A percentile compares a stretch with the other conserved stretches of the same genome.
phyloP scores from a whole-genome alignment of 805 yeast genomes.

The Candida caryicola region DNA sequence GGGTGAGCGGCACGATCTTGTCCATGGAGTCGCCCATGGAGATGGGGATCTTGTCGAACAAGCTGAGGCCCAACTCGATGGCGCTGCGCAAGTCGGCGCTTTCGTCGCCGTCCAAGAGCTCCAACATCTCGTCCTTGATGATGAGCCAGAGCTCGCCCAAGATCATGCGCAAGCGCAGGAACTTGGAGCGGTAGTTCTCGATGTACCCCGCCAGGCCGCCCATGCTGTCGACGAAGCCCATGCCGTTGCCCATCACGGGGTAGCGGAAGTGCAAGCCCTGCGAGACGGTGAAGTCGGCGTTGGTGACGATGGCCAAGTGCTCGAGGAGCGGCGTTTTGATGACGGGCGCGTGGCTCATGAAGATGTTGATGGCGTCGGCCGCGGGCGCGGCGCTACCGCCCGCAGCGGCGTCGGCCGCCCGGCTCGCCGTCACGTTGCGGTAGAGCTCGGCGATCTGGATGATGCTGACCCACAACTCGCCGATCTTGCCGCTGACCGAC shows the following conservation, averaged over 20 bases:
- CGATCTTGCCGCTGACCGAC: slow-evolving; percentile 32
- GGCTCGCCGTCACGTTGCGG: slow-evolving; percentile 12
- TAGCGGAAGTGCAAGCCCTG: slow-evolving; percentile 70
- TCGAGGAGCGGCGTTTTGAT: slow-evolving; percentile 66
- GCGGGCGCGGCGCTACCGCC: not conserved
- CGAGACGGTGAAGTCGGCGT: slow-evolving; percentile 71
- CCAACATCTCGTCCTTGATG: slow-evolving; percentile 51
- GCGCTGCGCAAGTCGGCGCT: slow-evolving; percentile 33
- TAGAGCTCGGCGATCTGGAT: slow-evolving; percentile 66
- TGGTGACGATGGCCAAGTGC: slow-evolving; percentile 61
- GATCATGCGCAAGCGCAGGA: slow-evolving; percentile 58
- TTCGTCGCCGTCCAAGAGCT: slow-evolving; percentile 38
- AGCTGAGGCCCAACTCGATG: slow-evolving; percentile 54
- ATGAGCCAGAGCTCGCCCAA: slow-evolving; percentile 63
- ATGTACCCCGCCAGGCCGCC: slow-evolving; percentile 35
- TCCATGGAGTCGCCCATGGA: slow-evolving; percentile 36
- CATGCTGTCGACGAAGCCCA: slow-evolving; percentile 56
- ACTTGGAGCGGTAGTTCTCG: slow-evolving; percentile 61
- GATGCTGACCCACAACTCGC: slow-evolving; percentile 72
- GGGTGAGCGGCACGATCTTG: slow-evolving; percentile 41
- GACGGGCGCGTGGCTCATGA: slow-evolving; percentile 69
- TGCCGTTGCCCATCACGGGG: slow-evolving; percentile 67
- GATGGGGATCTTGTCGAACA: slow-evolving; percentile 62
- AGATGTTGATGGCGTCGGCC: slow-evolving; percentile 50
- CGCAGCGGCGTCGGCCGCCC: slow-evolving; percentile 2